Base-by-base conservation (phyloP, 768 basidiomycete species). In the Xerocomellus amylosporus region DNA sequence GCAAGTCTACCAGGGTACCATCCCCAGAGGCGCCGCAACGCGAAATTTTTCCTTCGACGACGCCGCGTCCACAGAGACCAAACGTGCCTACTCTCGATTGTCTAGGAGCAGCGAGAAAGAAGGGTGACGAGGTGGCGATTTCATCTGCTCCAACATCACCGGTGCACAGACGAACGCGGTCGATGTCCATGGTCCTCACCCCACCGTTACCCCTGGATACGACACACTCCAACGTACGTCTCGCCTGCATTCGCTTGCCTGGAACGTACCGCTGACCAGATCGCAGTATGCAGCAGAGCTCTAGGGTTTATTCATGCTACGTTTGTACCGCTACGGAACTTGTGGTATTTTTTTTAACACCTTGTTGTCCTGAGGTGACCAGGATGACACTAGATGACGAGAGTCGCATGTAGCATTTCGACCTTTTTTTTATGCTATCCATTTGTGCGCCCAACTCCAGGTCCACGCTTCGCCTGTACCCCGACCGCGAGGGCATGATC, bases 131-230 rank as follows among this genome's bases (percentile, higher is more conserved):
- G 12, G 38, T 30, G n/a, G 44, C 31, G 41, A 41, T 31, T 3
- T 36, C 40, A 5, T 37, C 44, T 24, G 33, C 37, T 6, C 58
- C 61, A 6, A 46, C 55, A 4, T 56, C 64, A 4, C 59, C 51
- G 3, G 56, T 51, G 6, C 69, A 61, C 30, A 46, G 69, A 49
- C 69, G 69, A 19, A 58, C 71, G 30, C 67, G 38, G 33, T 71
- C 69, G 0, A 55, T 71, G 66, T 52, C 69, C 4, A 67, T 57
- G 55, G 61, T 68, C 15, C 49, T 37, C 40, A 57, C 48, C 2
- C 58, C 68, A 4, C 58, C 66, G 12, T 33, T 49, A 30, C 37
- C 58, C 9, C 40, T 46, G 51, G 49, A 62, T 28, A 42, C 51
- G 9, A 40, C 54, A 17, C 55, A 58, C 19, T 26, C 62, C 38